phyloP scores from a whole-genome alignment of 352 stramenopile genomes.

The Phytophthora pisi region DNA sequence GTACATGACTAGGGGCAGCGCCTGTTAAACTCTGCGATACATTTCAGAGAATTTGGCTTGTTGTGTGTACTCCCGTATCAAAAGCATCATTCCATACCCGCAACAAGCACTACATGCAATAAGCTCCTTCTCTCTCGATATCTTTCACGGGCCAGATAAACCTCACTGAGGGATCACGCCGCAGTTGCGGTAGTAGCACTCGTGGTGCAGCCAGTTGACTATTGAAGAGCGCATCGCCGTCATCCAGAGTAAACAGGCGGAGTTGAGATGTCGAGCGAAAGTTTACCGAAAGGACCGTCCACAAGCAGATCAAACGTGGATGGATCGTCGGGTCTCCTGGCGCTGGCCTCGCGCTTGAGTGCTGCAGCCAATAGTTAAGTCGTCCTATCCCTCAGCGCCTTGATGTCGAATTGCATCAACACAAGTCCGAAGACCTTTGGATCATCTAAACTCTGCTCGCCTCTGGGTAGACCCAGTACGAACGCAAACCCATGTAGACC shows the following conservation, averaged over 20 bases:
- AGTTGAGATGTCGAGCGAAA: slow-evolving; percentile 48
- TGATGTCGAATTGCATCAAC: slow-evolving; percentile 64
- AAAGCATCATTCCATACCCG: not conserved
- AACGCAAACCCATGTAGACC: slow-evolving; percentile 47
- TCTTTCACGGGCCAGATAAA: slow-evolving; percentile 65
- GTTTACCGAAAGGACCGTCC: slow-evolving; percentile 56
- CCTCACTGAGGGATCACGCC: slow-evolving; percentile 42
- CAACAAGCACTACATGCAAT: not conserved
- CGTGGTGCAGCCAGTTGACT: slow-evolving; percentile 49
- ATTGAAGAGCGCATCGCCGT: slow-evolving; percentile 56
- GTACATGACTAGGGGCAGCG: too few relatives aligned
- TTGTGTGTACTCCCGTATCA: not conserved
- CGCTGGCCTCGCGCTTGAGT: slow-evolving; percentile 38
- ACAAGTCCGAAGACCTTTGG: slow-evolving; percentile 34
- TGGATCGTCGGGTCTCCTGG: slow-evolving; percentile 26
- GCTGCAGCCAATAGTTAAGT: slow-evolving; percentile 46
- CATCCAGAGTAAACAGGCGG: slow-evolving; percentile 49
- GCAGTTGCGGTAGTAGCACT: slow-evolving; percentile 31
- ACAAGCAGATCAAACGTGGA: slow-evolving; percentile 44
- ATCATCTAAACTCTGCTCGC: slow-evolving; percentile 22
- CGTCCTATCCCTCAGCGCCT: slow-evolving; percentile 67
- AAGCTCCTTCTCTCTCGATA: slow-evolving; percentile 26
- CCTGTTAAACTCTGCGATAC: too few relatives aligned
- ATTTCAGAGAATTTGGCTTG: too few relatives aligned
- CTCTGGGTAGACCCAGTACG: slow-evolving; percentile 18